Percentiles rank a stretch among this genome's conserved stretches.
Conservation (phyloP, 1,284 basidiomycete genomes). For the Ustilago tritici region DNA sequence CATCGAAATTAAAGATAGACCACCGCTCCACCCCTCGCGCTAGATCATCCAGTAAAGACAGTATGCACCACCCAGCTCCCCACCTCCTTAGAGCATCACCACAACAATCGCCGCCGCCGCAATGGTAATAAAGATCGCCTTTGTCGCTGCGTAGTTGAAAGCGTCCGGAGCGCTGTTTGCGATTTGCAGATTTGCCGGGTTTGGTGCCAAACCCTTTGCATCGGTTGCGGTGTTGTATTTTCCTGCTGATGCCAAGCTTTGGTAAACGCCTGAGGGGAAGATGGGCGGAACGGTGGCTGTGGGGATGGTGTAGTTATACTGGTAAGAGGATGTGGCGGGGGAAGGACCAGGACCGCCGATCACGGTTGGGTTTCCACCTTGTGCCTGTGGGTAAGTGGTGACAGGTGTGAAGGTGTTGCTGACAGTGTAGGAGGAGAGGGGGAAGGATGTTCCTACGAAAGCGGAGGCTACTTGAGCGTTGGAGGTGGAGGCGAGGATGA, state of each 20-base stretch:
- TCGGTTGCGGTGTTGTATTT: constrained; percentile 27
- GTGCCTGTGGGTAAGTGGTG: constrained; percentile 49
- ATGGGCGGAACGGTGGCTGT: constrained; percentile 37
- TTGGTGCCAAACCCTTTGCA: constrained; percentile 26
- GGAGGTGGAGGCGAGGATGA: constrained; percentile 19
- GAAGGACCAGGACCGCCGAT: constrained; percentile 57
- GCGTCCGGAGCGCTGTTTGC: constrained; percentile 13
- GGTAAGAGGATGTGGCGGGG: constrained; percentile 36
- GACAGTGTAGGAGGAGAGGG: constrained; percentile 36
- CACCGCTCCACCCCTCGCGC: not conserved
- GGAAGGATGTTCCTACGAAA: constrained; percentile 47
- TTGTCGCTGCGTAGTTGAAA: constrained; percentile 26
- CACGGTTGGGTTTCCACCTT: constrained; percentile 39
- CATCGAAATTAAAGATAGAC: not conserved
- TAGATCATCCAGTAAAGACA: constrained; percentile 15
- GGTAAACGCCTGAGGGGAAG: constrained; percentile 30
- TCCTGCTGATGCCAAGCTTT: constrained; percentile 19
- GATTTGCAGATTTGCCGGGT: constrained; percentile 41
- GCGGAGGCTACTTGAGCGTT: constrained; percentile 31
- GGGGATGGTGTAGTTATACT: constrained; percentile 50
- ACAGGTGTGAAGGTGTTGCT: constrained; percentile 49
- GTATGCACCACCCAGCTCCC: not conserved
- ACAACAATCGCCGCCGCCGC: constrained; percentile 31
- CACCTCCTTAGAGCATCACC: constrained; percentile 14
- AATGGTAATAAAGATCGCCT: constrained; percentile 32